Evolutionary conservation across 2,329 filamentous ascomycete species (phyloP).

Genomic region (Diplodia corticola): DNA sequence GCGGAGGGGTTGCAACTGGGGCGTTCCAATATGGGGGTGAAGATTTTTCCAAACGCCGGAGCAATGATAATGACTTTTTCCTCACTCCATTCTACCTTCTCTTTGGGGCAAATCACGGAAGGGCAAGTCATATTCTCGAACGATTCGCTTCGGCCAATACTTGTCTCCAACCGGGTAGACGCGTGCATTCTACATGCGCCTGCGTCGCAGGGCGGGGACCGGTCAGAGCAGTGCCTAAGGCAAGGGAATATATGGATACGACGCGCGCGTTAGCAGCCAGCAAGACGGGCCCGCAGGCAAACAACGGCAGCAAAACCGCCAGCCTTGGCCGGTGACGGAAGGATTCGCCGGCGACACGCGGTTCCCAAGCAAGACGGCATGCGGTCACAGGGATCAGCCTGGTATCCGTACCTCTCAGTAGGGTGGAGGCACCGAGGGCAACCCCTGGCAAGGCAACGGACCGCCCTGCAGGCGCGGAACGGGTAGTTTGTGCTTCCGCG

Average conservation of each 20-base stretch:
- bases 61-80: too few species aligned
- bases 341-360: not conserved
- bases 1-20: not conserved
- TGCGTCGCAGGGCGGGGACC: not conserved
- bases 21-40: not conserved
- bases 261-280: not conserved
- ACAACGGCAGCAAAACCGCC: not conserved
- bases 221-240: not conserved
- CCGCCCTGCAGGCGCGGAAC: constrained; percentile 17
- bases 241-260: not conserved
- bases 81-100: not conserved
- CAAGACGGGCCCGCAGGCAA: not conserved
- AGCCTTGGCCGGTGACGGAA: not conserved
- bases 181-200: not conserved
- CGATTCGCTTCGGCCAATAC: not conserved
- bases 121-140: too few species aligned
- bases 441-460: not conserved
- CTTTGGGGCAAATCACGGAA: too few species aligned
- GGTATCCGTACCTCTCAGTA: not conserved
- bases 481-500: constrained; percentile 18
- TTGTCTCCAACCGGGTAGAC: constrained; percentile 2
- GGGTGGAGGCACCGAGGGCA: not conserved
- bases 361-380: not conserved
- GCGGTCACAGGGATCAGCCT: not conserved
- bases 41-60: too few species aligned